phyloP scores from a whole-genome alignment of 345 rosid species.

The Arabis hirsuta region DNA sequence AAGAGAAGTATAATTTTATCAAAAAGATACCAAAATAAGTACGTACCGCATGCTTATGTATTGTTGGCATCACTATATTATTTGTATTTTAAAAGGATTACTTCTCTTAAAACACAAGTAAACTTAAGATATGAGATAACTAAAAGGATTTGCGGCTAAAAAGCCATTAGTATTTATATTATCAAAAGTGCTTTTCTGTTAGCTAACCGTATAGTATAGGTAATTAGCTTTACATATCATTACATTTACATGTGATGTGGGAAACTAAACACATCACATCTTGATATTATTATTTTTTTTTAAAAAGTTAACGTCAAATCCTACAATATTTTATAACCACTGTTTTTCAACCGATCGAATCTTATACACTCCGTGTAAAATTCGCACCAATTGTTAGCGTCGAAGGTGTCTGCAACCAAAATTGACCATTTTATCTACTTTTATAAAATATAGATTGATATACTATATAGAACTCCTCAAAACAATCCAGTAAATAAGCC shows the following conservation, averaged over 20 bases:
- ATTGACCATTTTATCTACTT: not conserved
- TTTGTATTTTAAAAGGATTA: conserved; percentile 1
- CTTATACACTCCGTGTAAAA: not conserved
- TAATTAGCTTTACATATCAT: conserved; percentile 30
- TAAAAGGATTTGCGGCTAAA: conserved; percentile 31
- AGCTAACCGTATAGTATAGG: conserved; percentile 39
- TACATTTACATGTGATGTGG: conserved; percentile 36
- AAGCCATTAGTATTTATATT: conserved; percentile 15
- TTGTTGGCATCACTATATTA: conserved; percentile 21
- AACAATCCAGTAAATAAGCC: not conserved
- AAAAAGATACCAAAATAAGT: not conserved
- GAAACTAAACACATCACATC: conserved; percentile 20
- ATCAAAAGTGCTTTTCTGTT: conserved; percentile 40
- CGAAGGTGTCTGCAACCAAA: not conserved
- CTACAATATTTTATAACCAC: not conserved
- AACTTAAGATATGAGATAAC: conserved; percentile 7
- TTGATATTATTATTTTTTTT: not conserved
- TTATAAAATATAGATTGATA: not conserved
- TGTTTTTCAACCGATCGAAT: not conserved
- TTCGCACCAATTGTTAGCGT: not conserved
- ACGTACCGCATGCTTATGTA: conserved; percentile 30
- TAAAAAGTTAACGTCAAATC: not conserved
- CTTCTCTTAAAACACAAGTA: not conserved
- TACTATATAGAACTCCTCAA: not conserved
- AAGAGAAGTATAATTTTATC: too few species aligned